These are phyloP conservation scores for Seminavis robusta DNA, from an alignment of 108 stramenopile genomes.

Conservation along the genomic window DNA sequence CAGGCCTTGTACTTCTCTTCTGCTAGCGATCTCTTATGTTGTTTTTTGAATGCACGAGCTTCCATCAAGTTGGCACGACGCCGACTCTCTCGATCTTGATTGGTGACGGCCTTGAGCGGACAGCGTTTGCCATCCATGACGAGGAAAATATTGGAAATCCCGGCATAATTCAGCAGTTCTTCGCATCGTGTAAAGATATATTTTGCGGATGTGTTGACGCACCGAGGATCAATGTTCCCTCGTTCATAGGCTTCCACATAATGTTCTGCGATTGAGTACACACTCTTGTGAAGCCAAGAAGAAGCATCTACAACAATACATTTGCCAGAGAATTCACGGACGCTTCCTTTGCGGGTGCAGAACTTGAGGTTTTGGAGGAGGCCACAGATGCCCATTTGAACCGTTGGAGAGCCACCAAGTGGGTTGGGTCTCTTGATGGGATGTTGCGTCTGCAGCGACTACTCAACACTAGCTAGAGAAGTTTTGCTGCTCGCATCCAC, in stretches of 20 bases:
- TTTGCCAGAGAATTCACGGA: constrained; percentile 52
- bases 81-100: constrained; percentile 55
- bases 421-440: too few species aligned
- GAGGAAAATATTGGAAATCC: constrained; percentile 49
- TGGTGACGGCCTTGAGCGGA: constrained; percentile 74
- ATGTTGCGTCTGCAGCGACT: too few species aligned
- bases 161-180: constrained; percentile 47
- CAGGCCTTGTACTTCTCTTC: constrained; percentile 66
- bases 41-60: constrained; percentile 41
- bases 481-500: too few species aligned
- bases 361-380: constrained; percentile 62
- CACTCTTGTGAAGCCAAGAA: constrained; percentile 85
- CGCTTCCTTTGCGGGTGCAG: constrained; percentile 42
- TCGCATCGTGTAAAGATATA: constrained; percentile 67
- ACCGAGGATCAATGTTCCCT: constrained; percentile 34
- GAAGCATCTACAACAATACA: constrained; percentile 78
- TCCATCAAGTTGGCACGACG: constrained; percentile 55
- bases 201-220: constrained; percentile 38
- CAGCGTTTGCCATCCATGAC: constrained; percentile 85
- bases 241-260: constrained; percentile 66
- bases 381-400: constrained; percentile 87
- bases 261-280: constrained; percentile 68
- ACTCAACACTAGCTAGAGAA: too few species aligned
- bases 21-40: constrained; percentile 48
- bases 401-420: too few species aligned